Percentiles rank a stretch among this genome's conserved stretches.
Conservation (phyloP, 129 eudicot species). For the Heracleum sosnowskyi region DNA sequence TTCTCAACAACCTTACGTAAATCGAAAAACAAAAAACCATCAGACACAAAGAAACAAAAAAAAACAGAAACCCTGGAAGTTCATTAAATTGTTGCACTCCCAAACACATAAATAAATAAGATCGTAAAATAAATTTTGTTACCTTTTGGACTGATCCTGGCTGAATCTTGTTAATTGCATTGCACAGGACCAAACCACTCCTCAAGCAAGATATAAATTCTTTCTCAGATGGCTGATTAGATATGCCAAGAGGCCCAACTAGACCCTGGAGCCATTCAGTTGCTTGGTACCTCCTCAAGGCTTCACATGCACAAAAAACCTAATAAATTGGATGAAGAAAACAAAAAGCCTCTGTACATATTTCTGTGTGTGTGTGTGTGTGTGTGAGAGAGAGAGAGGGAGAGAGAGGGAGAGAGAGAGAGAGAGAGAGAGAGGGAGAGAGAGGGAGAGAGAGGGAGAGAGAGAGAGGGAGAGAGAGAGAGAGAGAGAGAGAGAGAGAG, state of each 20-base stretch:
- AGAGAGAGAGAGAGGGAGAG: too few relatives aligned
- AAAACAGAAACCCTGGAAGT: neutral
- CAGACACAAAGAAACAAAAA: neutral
- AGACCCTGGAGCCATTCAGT: constrained; percentile 73
- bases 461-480: too few relatives aligned
- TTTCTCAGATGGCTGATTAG: constrained; percentile 60
- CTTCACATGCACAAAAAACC: constrained; percentile 27
- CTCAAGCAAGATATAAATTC: constrained; percentile 85
- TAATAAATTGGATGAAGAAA: neutral
- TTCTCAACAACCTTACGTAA: constrained; percentile 61
- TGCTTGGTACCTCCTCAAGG: constrained; percentile 75
- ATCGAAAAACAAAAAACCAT: neutral
- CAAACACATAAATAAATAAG: neutral
- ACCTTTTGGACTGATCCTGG: constrained; percentile 95
- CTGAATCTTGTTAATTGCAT: constrained; percentile 71
- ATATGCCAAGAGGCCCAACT: constrained; percentile 67
- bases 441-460: too few relatives aligned
- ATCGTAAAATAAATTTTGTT: neutral
- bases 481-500: too few relatives aligned
- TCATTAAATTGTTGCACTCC: neutral
- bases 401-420: too few relatives aligned
- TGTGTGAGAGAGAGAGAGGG: too few relatives aligned
- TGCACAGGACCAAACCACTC: constrained; percentile 84
- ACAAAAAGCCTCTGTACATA: neutral
- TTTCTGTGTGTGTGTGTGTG: too few relatives aligned